These are phyloP conservation scores for Phenoliferia sp. DNA, from an alignment of 1,284 basidiomycete species.

Conservation along the genomic window DNA sequence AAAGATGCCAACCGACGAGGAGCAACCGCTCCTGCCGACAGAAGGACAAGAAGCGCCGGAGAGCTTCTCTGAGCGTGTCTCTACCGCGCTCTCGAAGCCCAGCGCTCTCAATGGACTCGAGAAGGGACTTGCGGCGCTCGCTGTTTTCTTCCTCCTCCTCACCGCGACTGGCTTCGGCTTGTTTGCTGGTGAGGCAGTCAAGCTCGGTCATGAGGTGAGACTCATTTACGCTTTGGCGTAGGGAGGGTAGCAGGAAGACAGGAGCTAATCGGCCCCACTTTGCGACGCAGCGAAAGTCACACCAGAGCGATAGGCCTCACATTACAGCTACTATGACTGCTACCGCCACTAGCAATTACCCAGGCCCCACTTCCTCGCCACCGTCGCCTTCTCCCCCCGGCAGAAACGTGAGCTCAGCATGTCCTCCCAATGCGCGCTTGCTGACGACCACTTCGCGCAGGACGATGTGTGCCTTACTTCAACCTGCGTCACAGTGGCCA, in stretches of 20 bases:
- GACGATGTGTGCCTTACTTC: constrained; percentile 68
- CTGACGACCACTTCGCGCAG: constrained; percentile 44
- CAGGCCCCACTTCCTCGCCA: constrained; percentile 36
- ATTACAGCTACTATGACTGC: constrained; percentile 40
- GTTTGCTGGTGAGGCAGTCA: constrained; percentile 79
- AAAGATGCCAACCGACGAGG: constrained; percentile 7
- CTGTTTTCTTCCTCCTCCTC: constrained; percentile 71
- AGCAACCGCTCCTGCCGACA: constrained; percentile 7
- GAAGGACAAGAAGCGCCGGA: not conserved
- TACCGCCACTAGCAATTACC: constrained; percentile 28
- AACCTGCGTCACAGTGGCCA: constrained; percentile 77
- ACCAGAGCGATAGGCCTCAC: too few relatives aligned
- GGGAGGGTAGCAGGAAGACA: constrained; percentile 43
- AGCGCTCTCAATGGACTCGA: constrained; percentile 79
- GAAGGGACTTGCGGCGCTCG: constrained; percentile 69
- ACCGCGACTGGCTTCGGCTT: constrained; percentile 84
- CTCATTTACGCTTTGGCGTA: too few relatives aligned
- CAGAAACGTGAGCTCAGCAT: constrained; percentile 13
- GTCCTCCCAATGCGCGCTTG: constrained; percentile 12
- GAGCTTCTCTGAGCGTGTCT: constrained; percentile 8
- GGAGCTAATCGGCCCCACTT: constrained; percentile 17
- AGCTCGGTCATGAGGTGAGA: constrained; percentile 50
- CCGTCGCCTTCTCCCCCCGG: constrained; percentile 39
- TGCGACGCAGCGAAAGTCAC: constrained; percentile 9
- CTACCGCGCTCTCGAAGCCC: constrained; percentile 39